These are phyloP conservation scores for Helminthosporium solani DNA, from an alignment of 2,329 filamentous ascomycete species.

Conservation along the genomic window DNA sequence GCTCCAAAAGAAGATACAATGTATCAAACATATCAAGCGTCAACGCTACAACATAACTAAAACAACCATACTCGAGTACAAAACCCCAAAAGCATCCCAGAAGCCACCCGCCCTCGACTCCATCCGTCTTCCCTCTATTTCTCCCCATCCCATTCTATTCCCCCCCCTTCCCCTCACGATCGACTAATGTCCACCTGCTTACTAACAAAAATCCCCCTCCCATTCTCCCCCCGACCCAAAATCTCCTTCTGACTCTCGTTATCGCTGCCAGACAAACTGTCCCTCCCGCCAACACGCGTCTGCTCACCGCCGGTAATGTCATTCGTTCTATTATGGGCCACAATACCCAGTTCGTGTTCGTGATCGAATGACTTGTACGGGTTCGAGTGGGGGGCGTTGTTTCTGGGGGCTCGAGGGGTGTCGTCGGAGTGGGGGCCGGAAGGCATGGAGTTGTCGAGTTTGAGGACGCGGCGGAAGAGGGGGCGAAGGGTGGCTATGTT, in stretches of 20 bases:
- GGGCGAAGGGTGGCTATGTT: conserved; percentile 38
- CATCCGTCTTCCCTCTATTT: too few species aligned
- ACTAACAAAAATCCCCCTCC: background rate
- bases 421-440: background rate
- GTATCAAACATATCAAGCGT: too few species aligned
- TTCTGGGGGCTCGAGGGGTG: conserved; percentile 3
- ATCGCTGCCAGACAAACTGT: conserved; percentile 9
- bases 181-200: background rate
- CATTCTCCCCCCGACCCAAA: conserved; percentile 1
- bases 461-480: conserved; percentile 28
- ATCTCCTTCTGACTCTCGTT: conserved; percentile 17
- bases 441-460: conserved; percentile 15
- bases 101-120: too few species aligned
- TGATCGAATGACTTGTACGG: conserved; percentile 10
- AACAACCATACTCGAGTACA: too few species aligned
- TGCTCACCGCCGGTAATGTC: conserved; percentile 7
- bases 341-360: conserved; percentile 9
- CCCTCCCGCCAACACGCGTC: background rate
- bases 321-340: background rate
- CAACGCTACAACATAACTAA: too few species aligned
- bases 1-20: too few species aligned
- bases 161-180: background rate
- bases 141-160: background rate
- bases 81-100: too few species aligned
- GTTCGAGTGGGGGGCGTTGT: conserved; percentile 3